phyloP scores from a whole-genome alignment of 495 filamentous ascomycete species.

The Barbatosphaeria neglecta region DNA sequence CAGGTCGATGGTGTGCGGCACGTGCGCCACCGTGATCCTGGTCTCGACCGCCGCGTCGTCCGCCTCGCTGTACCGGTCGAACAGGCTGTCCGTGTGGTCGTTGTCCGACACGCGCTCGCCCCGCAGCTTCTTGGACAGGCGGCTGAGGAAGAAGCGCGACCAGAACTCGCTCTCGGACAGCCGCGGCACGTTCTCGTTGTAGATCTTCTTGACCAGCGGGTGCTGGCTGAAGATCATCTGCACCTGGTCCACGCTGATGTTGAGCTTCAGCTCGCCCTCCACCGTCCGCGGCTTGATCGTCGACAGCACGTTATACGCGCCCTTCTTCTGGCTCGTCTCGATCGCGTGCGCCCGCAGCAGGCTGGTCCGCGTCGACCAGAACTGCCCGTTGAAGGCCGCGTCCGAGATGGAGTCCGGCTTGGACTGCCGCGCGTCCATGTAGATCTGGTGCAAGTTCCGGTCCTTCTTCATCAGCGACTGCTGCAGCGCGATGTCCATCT shows the following conservation, averaged over 20 bases:
- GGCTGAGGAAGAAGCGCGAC: slow-evolving; percentile 81
- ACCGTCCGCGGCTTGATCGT: slow-evolving; percentile 73
- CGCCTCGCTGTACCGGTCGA: slow-evolving; percentile 72
- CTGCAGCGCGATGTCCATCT: slow-evolving; percentile 65
- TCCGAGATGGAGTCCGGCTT: slow-evolving; percentile 73
- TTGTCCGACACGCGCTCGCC: slow-evolving; percentile 70
- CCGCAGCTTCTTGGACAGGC: slow-evolving; percentile 80
- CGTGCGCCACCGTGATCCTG: slow-evolving; percentile 42
- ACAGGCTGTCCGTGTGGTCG: slow-evolving; percentile 58
- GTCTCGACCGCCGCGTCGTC: slow-evolving; percentile 48
- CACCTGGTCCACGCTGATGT: slow-evolving; percentile 84
- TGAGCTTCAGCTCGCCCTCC: slow-evolving; percentile 66
- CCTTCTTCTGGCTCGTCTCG: slow-evolving; percentile 70
- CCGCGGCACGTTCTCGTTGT: slow-evolving; percentile 86
- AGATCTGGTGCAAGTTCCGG: slow-evolving; percentile 59
- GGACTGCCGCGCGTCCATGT: slow-evolving; percentile 63
- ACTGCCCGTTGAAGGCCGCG: slow-evolving; percentile 70
- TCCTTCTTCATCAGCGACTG: slow-evolving; percentile 73
- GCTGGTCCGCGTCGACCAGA: slow-evolving; percentile 81
- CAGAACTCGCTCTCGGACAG: slow-evolving; percentile 74
- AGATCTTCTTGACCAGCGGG: slow-evolving; percentile 78
- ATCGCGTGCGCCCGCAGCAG: slow-evolving; percentile 83
- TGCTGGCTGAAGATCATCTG: slow-evolving; percentile 87
- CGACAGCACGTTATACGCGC: slow-evolving; percentile 85
- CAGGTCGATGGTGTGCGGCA: slow-evolving; percentile 83